Conservation (phyloP, 2,329 filamentous ascomycete genomes). For the Cladosporium oxysporum region DNA sequence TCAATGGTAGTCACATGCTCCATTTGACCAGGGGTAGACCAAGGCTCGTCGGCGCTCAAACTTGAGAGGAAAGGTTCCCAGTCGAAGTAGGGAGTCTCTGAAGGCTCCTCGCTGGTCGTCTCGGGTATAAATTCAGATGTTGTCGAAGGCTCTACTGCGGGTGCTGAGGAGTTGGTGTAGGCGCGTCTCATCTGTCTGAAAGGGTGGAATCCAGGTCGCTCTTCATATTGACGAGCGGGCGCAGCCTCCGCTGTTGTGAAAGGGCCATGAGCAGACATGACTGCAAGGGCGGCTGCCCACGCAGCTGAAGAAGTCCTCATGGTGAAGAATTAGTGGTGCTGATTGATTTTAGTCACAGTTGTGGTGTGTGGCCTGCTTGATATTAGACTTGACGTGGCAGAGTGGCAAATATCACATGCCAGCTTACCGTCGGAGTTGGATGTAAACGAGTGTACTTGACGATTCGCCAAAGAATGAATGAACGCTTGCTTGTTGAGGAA, state of each 20-base stretch:
- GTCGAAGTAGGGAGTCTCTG: conserved; percentile 6
- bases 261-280: conserved; percentile 47
- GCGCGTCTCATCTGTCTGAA: conserved; percentile 39
- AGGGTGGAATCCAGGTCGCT: conserved; percentile 49
- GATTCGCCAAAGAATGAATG: conserved; percentile 32
- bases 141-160: conserved; percentile 18
- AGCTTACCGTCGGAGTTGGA: conserved; percentile 39
- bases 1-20: conserved; percentile 14
- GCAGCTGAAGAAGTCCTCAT: conserved; percentile 49
- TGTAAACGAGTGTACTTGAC: conserved; percentile 57
- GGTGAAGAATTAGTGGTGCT: conserved; percentile 31
- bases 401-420: conserved; percentile 22
- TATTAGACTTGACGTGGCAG: conserved; percentile 17
- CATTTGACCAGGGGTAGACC: not conserved
- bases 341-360: conserved; percentile 23
- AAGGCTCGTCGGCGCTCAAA: conserved; percentile 8
- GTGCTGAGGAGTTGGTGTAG: conserved; percentile 36
- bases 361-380: conserved; percentile 23
- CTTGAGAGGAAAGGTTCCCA: conserved; percentile 5
- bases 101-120: conserved; percentile 1
- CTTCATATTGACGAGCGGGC: conserved; percentile 44
- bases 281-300: conserved; percentile 49
- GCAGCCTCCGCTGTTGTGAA: conserved; percentile 52
- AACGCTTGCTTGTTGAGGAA: conserved; percentile 28
- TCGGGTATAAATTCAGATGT: not conserved